phyloP scores from a whole-genome alignment of 1,139 yeast species.

The Pichia sp. region DNA sequence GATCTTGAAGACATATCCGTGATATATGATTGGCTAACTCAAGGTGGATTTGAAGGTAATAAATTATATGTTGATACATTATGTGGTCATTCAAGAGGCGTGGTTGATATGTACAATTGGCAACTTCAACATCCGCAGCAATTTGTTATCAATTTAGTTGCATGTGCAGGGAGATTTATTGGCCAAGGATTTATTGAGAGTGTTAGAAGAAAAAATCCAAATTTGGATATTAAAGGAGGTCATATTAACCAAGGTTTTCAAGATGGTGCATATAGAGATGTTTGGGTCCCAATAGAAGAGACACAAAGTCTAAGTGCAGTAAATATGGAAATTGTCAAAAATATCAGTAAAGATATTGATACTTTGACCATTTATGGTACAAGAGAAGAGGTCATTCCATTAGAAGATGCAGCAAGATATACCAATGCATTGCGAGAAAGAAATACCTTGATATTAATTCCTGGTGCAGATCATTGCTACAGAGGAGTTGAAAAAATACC shows the following conservation, averaged over 20 bases:
- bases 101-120: slow-evolving; percentile 74
- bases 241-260: slow-evolving; percentile 37
- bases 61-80: slow-evolving; percentile 47
- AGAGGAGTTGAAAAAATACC: slow-evolving; percentile 41
- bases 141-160: slow-evolving; percentile 48
- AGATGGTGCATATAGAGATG: slow-evolving; percentile 38
- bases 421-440: slow-evolving; percentile 45
- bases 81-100: slow-evolving; percentile 76
- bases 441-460: slow-evolving; percentile 53
- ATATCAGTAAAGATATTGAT: slow-evolving; percentile 42
- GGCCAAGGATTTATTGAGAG: slow-evolving; percentile 32
- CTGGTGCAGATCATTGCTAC: slow-evolving; percentile 76
- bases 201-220: slow-evolving; percentile 26
- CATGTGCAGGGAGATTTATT: slow-evolving; percentile 63
- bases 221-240: slow-evolving; percentile 35
- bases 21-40: slow-evolving; percentile 41
- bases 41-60: slow-evolving; percentile 35
- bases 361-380: slow-evolving; percentile 70
- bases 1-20: slow-evolving; percentile 65
- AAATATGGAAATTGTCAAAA: slow-evolving; percentile 38
- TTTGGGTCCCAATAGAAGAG: slow-evolving; percentile 47
- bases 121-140: slow-evolving; percentile 29
- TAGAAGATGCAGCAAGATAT: slow-evolving; percentile 52
- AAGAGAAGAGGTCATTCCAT: slow-evolving; percentile 58
- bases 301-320: slow-evolving; percentile 46